These are phyloP conservation scores for Casaregolazyma lundiana DNA, from an alignment of 1,139 yeast genomes.

Conservation along the genomic window DNA sequence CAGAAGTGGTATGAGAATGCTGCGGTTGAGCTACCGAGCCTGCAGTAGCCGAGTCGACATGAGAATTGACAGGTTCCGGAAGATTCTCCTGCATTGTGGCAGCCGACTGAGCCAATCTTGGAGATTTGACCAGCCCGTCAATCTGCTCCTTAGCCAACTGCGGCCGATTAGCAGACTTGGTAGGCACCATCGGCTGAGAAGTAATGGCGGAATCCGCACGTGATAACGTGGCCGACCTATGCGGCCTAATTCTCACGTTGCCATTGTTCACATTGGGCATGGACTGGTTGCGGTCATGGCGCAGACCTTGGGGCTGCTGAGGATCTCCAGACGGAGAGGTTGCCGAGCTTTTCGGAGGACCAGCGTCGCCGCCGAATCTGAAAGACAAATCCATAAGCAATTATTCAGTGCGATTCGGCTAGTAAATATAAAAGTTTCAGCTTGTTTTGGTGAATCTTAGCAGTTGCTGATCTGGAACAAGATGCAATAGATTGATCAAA, in stretches of 20 bases:
- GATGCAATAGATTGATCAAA: too few species aligned
- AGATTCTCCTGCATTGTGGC: neutral
- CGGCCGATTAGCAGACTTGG: constrained; percentile 4
- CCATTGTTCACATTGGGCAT: constrained; percentile 22
- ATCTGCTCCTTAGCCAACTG: constrained; percentile 2
- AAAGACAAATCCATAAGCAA: constrained; percentile 3
- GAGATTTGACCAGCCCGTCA: neutral
- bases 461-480: too few species aligned
- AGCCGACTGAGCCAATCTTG: constrained; percentile 1
- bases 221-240: constrained; percentile 28
- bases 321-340: neutral
- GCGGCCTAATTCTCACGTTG: constrained; percentile 19
- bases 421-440: too few species aligned
- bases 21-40: constrained; percentile 10
- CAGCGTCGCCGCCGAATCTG: constrained; percentile 8
- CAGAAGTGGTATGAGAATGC: constrained; percentile 9
- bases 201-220: constrained; percentile 13
- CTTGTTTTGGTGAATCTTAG: too few species aligned
- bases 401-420: too few species aligned
- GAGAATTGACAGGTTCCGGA: neutral
- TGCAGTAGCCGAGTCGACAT: neutral
- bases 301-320: constrained; percentile 1
- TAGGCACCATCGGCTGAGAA: constrained; percentile 5
- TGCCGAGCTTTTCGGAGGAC: neutral
- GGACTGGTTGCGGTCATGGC: constrained; percentile 31